A percentile compares a stretch with the other conserved stretches of the same genome.
Evolutionary conservation across 2,329 filamentous ascomycete species (phyloP).

Genomic region (Cladosporium cucumerinum): DNA sequence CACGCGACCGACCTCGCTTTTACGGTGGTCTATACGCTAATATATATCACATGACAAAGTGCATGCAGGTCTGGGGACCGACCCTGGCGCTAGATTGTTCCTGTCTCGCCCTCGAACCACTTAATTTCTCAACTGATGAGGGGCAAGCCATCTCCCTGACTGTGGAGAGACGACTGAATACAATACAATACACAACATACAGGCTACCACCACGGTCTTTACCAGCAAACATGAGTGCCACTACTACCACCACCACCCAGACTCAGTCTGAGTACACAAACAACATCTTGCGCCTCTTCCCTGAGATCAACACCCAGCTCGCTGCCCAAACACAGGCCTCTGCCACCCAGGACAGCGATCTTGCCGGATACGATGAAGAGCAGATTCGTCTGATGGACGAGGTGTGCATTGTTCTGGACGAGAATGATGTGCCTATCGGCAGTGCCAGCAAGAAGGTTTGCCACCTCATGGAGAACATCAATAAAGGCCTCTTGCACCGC

Average conservation of each 20-base stretch:
- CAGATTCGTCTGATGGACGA: constrained; percentile 99
- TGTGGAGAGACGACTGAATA: not conserved
- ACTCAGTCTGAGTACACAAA: constrained; percentile 64
- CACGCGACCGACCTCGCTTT: not conserved
- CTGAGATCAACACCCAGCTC: constrained; percentile 67
- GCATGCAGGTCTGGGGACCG: constrained; percentile 7
- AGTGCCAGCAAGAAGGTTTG: constrained; percentile 98
- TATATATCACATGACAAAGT: not conserved
- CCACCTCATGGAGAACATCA: constrained; percentile 98
- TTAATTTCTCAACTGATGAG: constrained; percentile 14
- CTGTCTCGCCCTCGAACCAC: constrained; percentile 12
- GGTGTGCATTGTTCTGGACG: constrained; percentile 93
- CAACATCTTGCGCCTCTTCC: constrained; percentile 82
- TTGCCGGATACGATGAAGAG: constrained; percentile 92
- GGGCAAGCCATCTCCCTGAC: constrained; percentile 10
- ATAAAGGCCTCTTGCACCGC: constrained; percentile 91
- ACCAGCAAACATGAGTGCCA: constrained; percentile 30
- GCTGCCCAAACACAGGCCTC: constrained; percentile 53
- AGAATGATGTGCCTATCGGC: constrained; percentile 88
- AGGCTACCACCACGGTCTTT: not conserved
- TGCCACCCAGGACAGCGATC: constrained; percentile 59
- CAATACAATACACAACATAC: not conserved
- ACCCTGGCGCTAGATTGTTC: constrained; percentile 7
- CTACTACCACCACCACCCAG: constrained; percentile 31
- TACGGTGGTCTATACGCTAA: constrained; percentile 6